These are phyloP conservation scores for Lactarius evosmus DNA, from an alignment of 768 basidiomycete species.

Conservation along the genomic window DNA sequence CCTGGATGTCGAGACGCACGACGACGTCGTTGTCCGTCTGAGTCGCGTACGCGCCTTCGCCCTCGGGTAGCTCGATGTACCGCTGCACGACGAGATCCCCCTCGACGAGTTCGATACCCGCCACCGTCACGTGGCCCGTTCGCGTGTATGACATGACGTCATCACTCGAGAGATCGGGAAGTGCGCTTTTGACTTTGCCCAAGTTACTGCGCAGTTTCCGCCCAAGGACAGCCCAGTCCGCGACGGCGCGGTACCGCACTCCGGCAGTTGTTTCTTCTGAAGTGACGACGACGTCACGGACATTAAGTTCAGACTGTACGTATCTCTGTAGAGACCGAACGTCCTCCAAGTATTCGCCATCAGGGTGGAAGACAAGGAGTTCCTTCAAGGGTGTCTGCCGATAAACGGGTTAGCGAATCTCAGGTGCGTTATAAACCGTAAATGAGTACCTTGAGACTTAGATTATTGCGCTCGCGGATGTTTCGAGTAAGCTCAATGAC, in stretches of 20 bases:
- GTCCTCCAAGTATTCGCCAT: slow-evolving; percentile 79
- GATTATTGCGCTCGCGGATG: slow-evolving; percentile 79
- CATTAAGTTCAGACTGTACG: slow-evolving; percentile 92
- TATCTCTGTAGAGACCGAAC: slow-evolving; percentile 81
- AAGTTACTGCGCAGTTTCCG: slow-evolving; percentile 92
- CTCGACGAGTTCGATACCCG: slow-evolving; percentile 82
- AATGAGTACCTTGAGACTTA: slow-evolving; percentile 80
- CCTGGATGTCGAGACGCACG: slow-evolving; percentile 84
- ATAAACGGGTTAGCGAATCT: neutral
- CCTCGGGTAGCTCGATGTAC: slow-evolving; percentile 79
- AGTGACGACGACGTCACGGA: slow-evolving; percentile 85
- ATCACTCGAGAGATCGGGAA: slow-evolving; percentile 79
- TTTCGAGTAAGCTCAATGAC: slow-evolving; percentile 91
- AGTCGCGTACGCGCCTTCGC: slow-evolving; percentile 59
- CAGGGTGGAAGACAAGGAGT: slow-evolving; percentile 89
- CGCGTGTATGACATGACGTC: slow-evolving; percentile 73
- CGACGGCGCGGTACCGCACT: slow-evolving; percentile 85
- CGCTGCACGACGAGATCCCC: slow-evolving; percentile 93
- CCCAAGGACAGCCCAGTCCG: slow-evolving; percentile 94
- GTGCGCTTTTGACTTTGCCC: slow-evolving; percentile 79
- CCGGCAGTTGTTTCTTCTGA: slow-evolving; percentile 84
- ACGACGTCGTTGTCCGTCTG: slow-evolving; percentile 95
- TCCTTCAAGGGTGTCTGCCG: slow-evolving; percentile 86
- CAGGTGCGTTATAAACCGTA: neutral
- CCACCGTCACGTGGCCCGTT: slow-evolving; percentile 76